These are phyloP conservation scores for Phtheirospermum japonicum DNA, from an alignment of 257 asterid species.

Conservation along the genomic window DNA sequence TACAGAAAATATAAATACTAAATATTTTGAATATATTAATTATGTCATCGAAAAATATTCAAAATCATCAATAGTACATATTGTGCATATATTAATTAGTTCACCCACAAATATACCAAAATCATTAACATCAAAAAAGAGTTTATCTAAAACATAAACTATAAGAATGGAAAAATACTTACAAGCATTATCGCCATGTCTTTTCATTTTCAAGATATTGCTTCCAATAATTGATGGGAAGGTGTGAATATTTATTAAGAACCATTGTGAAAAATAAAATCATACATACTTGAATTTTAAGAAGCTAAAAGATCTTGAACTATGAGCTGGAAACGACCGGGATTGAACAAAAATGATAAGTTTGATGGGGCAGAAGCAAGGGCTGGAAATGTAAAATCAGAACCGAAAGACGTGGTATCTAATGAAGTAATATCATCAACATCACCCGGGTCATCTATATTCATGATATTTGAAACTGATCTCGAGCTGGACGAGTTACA, in stretches of 20 bases:
- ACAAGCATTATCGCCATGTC: no score
- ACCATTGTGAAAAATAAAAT: conserved; percentile 35
- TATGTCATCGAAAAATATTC: no score
- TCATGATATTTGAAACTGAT: conserved; percentile 60
- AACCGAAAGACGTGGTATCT: conserved; percentile 69
- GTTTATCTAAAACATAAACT: no score
- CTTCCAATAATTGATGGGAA: no score
- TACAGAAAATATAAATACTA: no score
- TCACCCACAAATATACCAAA: no score
- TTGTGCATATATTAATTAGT: no score
- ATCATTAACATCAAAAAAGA: no score
- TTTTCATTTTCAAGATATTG: no score
- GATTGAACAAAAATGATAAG: conserved; percentile 56
- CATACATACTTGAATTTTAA: conserved; percentile 77
- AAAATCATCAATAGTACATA: no score
- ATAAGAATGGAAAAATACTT: no score
- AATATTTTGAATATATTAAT: no score
- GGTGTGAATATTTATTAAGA: conserved; percentile 23
- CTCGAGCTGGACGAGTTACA: conserved; percentile 63
- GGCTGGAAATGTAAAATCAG: conserved; percentile 92
- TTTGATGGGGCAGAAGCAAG: conserved; percentile 68
- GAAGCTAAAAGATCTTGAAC: conserved; percentile 92
- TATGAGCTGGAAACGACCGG: conserved; percentile 83
- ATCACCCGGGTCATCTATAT: conserved; percentile 52
- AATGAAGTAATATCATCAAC: conserved; percentile 68